phyloP scores from a whole-genome alignment of 208 protist genomes.

The Phytomonas sp. region DNA sequence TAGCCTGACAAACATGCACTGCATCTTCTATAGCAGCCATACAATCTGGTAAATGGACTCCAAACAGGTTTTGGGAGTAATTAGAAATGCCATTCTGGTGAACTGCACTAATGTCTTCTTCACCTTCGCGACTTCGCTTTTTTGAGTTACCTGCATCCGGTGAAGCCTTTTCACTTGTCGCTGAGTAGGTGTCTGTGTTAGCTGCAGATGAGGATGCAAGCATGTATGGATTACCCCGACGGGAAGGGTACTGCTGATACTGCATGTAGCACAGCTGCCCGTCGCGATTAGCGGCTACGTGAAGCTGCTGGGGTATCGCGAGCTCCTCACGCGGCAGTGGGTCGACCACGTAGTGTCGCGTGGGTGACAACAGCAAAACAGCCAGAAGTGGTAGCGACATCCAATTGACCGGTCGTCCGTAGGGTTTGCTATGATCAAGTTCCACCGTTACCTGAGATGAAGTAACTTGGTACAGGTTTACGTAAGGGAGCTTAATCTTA shows the following conservation, averaged over 20 bases:
- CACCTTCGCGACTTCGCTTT: slow-evolving; percentile 6
- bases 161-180: not conserved
- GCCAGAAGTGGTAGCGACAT: slow-evolving; percentile 43
- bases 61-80: not conserved
- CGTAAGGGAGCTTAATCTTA: slow-evolving; percentile 38
- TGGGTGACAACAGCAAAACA: slow-evolving; percentile 52
- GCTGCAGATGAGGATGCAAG: slow-evolving; percentile 6
- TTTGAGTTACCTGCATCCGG: not conserved
- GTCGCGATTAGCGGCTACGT: slow-evolving; percentile 39
- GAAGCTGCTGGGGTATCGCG: slow-evolving; percentile 70
- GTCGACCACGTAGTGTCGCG: slow-evolving; percentile 74
- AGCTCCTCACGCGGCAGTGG: slow-evolving; percentile 61
- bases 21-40: slow-evolving; percentile 30
- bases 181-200: not conserved
- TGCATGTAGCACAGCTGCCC: slow-evolving; percentile 50
- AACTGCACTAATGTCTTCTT: slow-evolving; percentile 11
- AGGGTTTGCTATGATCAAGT: slow-evolving; percentile 60
- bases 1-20: slow-evolving; percentile 45
- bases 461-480: slow-evolving; percentile 52
- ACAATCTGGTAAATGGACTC: slow-evolving; percentile 25
- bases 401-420: slow-evolving; percentile 44
- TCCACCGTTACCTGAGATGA: slow-evolving; percentile 47
- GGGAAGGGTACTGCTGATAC: slow-evolving; percentile 65
- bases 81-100: slow-evolving; percentile 11
- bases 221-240: slow-evolving; percentile 41